Evolutionary conservation across 139 green algal genomes (phyloP).

Genomic region (Coccomyxa sp.): DNA sequence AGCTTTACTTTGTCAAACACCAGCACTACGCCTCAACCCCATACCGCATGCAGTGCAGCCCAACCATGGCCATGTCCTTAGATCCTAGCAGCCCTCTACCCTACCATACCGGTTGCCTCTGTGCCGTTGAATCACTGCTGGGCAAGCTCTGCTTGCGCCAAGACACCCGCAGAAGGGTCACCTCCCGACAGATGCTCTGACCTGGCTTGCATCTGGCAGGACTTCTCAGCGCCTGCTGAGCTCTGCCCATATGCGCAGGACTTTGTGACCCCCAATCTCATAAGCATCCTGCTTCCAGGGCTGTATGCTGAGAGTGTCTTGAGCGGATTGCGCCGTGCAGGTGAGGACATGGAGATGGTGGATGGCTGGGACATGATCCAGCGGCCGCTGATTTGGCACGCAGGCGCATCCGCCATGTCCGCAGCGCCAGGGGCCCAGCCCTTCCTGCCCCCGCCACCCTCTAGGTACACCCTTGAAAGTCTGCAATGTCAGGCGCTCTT

Average conservation of each 20-base stretch:
- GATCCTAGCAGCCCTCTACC: too few species aligned
- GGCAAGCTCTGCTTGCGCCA: too few species aligned
- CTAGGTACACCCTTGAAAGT: background rate
- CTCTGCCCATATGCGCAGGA: background rate
- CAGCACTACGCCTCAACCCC: background rate
- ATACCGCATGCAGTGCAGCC: background rate
- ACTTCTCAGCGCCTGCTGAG: background rate
- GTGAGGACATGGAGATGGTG: background rate
- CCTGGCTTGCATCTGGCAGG: background rate
- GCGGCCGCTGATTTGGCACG: background rate
- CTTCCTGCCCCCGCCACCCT: background rate
- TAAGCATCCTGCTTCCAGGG: background rate
- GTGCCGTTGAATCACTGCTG: too few species aligned
- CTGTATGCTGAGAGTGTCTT: background rate
- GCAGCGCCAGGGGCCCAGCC: background rate
- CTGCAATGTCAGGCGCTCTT: background rate
- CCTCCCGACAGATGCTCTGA: too few species aligned
- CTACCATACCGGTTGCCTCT: too few species aligned
- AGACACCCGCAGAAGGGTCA: too few species aligned
- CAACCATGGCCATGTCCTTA: background rate
- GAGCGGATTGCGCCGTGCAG: background rate
- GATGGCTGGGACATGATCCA: slow-evolving; percentile 5
- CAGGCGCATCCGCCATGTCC: background rate
- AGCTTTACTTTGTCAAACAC: background rate
- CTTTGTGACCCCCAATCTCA: background rate